phyloP scores from a whole-genome alignment of 2,329 filamentous ascomycete genomes.

The Trichoderma aggressivum region DNA sequence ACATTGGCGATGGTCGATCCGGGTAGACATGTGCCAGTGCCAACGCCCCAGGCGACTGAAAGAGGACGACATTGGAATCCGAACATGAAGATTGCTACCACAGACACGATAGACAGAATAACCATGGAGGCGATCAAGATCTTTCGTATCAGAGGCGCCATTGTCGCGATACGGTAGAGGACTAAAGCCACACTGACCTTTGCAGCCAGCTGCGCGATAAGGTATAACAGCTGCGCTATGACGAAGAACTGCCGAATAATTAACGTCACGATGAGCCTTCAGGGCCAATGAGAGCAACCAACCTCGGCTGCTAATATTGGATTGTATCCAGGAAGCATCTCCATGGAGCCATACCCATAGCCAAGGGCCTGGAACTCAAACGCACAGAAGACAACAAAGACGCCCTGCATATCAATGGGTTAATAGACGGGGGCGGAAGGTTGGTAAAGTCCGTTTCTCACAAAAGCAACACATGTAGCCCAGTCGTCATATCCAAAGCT shows the following conservation, averaged over 20 bases:
- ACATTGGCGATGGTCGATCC: not conserved
- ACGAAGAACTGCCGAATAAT: not conserved
- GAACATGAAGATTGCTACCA: not conserved
- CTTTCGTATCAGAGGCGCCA: not conserved
- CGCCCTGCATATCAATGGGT: not conserved
- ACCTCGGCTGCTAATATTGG: not conserved
- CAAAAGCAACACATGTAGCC: not conserved
- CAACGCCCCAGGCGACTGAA: not conserved
- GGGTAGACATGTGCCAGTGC: not conserved
- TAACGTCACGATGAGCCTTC: not conserved
- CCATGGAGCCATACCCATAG: not conserved
- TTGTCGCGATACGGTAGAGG: not conserved
- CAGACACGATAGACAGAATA: not conserved
- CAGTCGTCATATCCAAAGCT: slow-evolving; percentile 5
- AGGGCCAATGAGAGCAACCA: not conserved
- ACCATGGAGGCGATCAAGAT: not conserved
- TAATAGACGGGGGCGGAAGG: not conserved
- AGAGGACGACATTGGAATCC: slow-evolving; percentile 1
- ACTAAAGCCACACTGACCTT: slow-evolving; percentile 4
- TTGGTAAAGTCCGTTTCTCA: not conserved
- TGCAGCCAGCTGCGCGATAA: not conserved
- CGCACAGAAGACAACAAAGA: not conserved
- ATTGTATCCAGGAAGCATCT: not conserved
- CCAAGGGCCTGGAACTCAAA: not conserved
- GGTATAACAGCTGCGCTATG: not conserved